Evolutionary conservation across 1,284 basidiomycete species (phyloP), one percentile per base, ranked within the genome.

Genomic region (Phylloporus sp.): DNA sequence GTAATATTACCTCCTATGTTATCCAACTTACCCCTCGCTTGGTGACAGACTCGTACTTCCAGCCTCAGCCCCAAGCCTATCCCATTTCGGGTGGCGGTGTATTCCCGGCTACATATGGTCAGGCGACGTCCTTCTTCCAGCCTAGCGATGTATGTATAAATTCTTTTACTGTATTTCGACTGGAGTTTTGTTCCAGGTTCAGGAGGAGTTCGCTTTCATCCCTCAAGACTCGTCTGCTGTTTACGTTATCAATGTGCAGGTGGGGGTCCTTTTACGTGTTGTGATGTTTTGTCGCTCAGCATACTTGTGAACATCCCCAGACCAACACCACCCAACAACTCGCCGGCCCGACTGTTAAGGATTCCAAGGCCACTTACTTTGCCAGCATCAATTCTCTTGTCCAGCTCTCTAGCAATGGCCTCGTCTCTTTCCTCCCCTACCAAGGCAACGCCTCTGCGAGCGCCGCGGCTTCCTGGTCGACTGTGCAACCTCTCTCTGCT

Each of bases 181-280:
- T 50, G 58, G 34, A 51, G 22, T 50, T 26, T 37, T 57, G 24
- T 53, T 62, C 28, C 61, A 88, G 82, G 88, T 91, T n/a, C 93
- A 94, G 71, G 83, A 90, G 70, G 88, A 93, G 74, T 93, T 95
- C 75, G 91, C 91, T 4, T 96, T 89, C 78, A 84, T 96, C 62
- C 94, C 94, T 42, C 85, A 91, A 75, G 93, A 95, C 72, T 88
- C 88, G 60, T 91, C 90, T 15, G 81, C 83, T 34, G 90, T 92
- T 24, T 96, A 92, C 74, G 84, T 96, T 58, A 82, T 94, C 73
- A 90, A 93, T 71, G 91, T 92, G 56, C 83, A 87, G 78, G 86
- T 88, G 74, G 22, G 67, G 34, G 20, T 37, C n/a, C 37, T 15
- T 3, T 44, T 26, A 7, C 12, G 2, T 13, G 12, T 28, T 22